Base-by-base conservation (phyloP, 176 grass and related monocot genomes). In the Leersia perrieri region DNA sequence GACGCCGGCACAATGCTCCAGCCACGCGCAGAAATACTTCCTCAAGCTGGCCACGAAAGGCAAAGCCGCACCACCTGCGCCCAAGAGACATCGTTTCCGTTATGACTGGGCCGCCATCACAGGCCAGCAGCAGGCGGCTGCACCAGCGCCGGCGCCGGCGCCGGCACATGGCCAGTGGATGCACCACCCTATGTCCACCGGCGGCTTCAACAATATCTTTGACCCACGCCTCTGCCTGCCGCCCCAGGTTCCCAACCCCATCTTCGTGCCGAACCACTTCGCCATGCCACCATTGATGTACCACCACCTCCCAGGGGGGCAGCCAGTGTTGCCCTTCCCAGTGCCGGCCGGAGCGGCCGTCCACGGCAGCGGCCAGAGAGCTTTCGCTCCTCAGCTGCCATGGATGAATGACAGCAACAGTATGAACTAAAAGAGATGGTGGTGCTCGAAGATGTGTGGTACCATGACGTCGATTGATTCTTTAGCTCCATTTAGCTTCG, bases 11-110 rank as follows among this genome's bases (percentile, higher is more conserved):
- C 68, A 74, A 15, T 20, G 79, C 3, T 73, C 68, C 12, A 67
- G 41, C 69, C 76, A 80, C 40, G 76, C 84, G n/a, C 84, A 86
- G 0, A 86, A 86, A 45, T 60, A 27, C 61, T 80, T 80, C 44
- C 10, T 12, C 1, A 80, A 32, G 26, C 12, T 60, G 11, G 34
- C 42, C 22, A 28, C 22, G 1, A 14, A 9, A 9, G 20, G 0
- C 9, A 27, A 14, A 2, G 15, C 11, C 6, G 16, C 11, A 12
- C 2, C 5, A 7, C 22, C n/a, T 8, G 22, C 53, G 8, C 18
- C 64, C 25, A 7, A 14, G 67, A 27, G n/a, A 12, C 49, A 20
- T 2, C 49, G 49, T n/a, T n/a, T n/a, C 20, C 18, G 6, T 7
- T 7, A 0, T n/a, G 18, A n/a, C 1, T 41, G 10, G 3, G 41